These are phyloP conservation scores for Basipetospora chlamydospora DNA, from an alignment of 2,329 filamentous ascomycete genomes.

Conservation along the genomic window DNA sequence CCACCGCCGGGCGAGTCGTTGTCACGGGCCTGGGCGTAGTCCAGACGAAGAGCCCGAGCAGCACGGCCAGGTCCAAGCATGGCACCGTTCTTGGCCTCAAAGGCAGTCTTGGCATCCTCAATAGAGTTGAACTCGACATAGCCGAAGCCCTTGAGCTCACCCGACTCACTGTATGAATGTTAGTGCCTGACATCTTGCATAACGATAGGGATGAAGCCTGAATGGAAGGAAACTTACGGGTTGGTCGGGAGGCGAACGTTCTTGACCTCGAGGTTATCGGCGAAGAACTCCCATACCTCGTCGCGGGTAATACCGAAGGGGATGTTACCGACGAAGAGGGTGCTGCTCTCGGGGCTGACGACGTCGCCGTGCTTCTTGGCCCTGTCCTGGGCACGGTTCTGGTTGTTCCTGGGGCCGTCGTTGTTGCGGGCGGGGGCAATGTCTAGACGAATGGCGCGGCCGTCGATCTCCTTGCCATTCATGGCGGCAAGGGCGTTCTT, in stretches of 20 bases:
- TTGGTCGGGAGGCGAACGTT: slow-evolving; percentile 83
- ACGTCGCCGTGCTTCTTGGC: slow-evolving; percentile 63
- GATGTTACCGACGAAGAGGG: slow-evolving; percentile 84
- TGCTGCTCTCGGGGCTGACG: slow-evolving; percentile 66
- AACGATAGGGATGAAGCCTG: no score
- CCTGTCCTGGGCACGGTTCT: slow-evolving; percentile 47
- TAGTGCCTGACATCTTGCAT: slow-evolving; percentile 8
- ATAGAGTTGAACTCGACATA: slow-evolving; percentile 74
- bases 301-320: slow-evolving; percentile 74
- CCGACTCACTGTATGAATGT: slow-evolving; percentile 45
- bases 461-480: slow-evolving; percentile 60
- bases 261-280: slow-evolving; percentile 53
- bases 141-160: slow-evolving; percentile 80
- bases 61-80: slow-evolving; percentile 48
- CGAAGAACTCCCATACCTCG: slow-evolving; percentile 58
- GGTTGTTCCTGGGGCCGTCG: slow-evolving; percentile 26
- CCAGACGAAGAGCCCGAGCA: slow-evolving; percentile 65
- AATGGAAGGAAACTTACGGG: slow-evolving; percentile 32
- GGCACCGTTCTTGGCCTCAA: slow-evolving; percentile 54
- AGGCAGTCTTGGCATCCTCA: slow-evolving; percentile 68
- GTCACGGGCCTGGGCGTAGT: slow-evolving; percentile 56
- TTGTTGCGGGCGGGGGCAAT: slow-evolving; percentile 45
- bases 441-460: slow-evolving; percentile 64
- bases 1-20: slow-evolving; percentile 32
- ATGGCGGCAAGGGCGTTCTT: slow-evolving; percentile 60